A percentile compares a stretch with the other conserved stretches of the same genome.
Evolutionary conservation across 1,139 yeast species (phyloP).

Genomic region (Casaregolazyma suthepensis): DNA sequence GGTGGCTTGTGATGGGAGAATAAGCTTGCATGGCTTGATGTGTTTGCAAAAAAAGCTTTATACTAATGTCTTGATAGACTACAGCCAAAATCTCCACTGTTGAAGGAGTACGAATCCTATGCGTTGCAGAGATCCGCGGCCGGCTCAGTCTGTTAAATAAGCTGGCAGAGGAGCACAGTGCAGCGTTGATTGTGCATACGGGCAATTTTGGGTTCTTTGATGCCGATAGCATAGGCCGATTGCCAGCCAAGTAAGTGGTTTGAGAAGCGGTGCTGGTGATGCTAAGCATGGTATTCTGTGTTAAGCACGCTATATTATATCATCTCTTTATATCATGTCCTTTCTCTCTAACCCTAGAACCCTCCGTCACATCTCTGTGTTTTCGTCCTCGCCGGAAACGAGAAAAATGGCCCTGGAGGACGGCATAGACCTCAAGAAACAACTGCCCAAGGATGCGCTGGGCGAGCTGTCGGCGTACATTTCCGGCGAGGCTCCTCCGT

Average conservation of each 20-base stretch:
- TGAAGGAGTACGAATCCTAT: conserved; percentile 40
- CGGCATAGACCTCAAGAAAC: conserved; percentile 37
- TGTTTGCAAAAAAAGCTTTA: not conserved
- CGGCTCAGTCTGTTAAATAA: conserved; percentile 43
- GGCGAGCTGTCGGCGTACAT: conserved; percentile 53
- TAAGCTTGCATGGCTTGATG: not conserved
- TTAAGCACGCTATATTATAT: not conserved
- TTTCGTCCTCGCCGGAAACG: conserved; percentile 53
- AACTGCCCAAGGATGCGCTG: conserved; percentile 35
- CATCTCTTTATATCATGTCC: not conserved
- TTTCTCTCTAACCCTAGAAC: conserved; percentile 21
- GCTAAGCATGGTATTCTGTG: not conserved
- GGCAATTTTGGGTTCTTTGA: conserved; percentile 81
- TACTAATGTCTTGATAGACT: not conserved
- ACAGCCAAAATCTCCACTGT: conserved; percentile 8
- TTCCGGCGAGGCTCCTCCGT: conserved; percentile 37
- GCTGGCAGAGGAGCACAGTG: conserved; percentile 42
- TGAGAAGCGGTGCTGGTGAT: no score
- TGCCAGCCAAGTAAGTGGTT: conserved; percentile 30
- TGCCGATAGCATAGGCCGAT: conserved; percentile 47
- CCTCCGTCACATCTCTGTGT: conserved; percentile 60
- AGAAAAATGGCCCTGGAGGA: conserved; percentile 38
- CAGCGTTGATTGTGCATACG: conserved; percentile 57
- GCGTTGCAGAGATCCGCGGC: conserved; percentile 53
- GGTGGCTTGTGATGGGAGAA: not conserved